A percentile compares a stretch with the other conserved stretches of the same genome.
Evolutionary conservation across 495 filamentous ascomycete species (phyloP).

Genomic region (Parmelia sp.): DNA sequence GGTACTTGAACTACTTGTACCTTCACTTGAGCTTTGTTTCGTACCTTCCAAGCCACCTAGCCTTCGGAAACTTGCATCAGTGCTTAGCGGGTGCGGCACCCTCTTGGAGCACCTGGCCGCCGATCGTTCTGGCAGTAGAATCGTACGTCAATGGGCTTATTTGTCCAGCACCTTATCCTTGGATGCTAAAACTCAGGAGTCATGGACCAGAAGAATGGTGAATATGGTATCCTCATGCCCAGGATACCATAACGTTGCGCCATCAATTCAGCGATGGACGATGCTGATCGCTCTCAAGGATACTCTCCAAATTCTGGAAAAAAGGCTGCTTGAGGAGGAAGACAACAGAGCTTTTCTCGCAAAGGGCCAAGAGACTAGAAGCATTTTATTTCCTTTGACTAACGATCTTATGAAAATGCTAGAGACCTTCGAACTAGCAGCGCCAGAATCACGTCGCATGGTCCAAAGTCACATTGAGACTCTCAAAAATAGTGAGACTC

Average conservation of each 20-base stretch:
- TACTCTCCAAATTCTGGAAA: background rate
- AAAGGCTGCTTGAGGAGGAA: background rate
- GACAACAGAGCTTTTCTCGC: background rate
- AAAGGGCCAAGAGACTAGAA: background rate
- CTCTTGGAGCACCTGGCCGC: conserved; percentile 6
- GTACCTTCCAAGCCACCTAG: background rate
- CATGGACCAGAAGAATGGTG: conserved; percentile 7
- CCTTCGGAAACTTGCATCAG: background rate
- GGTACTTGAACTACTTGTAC: background rate
- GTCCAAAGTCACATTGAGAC: background rate
- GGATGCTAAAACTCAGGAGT: background rate
- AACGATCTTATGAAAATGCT: background rate
- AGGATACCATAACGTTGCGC: conserved; percentile 1
- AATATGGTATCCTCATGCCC: background rate
- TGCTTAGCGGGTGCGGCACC: background rate
- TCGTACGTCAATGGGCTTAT: conserved; percentile 2
- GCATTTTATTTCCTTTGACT: background rate
- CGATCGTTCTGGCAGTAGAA: background rate
- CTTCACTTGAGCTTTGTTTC: background rate
- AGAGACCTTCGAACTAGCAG: background rate
- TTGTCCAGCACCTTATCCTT: background rate
- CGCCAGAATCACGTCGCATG: background rate
- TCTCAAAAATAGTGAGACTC: conserved; percentile 13
- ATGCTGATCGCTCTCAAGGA: background rate
- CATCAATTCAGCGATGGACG: background rate